phyloP scores from a whole-genome alignment of 208 protist species.

The Leishmania lainsoni region DNA sequence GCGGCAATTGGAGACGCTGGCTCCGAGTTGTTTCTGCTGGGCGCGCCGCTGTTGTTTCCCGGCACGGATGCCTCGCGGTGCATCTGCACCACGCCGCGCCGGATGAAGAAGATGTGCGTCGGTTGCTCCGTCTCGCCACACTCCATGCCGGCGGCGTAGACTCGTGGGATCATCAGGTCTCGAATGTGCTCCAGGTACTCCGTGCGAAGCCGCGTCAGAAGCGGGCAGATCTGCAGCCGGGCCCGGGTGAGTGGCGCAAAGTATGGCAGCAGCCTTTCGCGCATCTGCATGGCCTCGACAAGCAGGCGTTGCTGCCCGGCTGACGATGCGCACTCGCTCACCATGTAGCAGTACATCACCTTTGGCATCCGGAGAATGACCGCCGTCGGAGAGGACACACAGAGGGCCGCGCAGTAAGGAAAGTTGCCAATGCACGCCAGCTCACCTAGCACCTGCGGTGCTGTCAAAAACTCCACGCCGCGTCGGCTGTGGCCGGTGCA shows the following conservation, averaged over 20 bases:
- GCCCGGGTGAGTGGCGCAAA: slow-evolving; percentile 58
- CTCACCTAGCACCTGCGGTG: slow-evolving; percentile 71
- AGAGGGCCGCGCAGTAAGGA: slow-evolving; percentile 51
- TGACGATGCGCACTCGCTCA: slow-evolving; percentile 33
- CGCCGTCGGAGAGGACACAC: slow-evolving; percentile 45
- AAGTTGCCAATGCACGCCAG: slow-evolving; percentile 60
- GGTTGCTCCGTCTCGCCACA: slow-evolving; percentile 51
- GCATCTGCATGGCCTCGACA: slow-evolving; percentile 43
- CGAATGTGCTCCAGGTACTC: slow-evolving; percentile 61
- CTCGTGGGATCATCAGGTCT: slow-evolving; percentile 59
- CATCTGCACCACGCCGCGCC: slow-evolving; percentile 69
- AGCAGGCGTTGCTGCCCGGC: slow-evolving; percentile 52
- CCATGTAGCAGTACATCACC: slow-evolving; percentile 45
- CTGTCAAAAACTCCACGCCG: slow-evolving; percentile 32
- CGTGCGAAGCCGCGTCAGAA: slow-evolving; percentile 48
- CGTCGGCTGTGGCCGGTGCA: slow-evolving; percentile 4
- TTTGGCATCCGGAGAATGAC: slow-evolving; percentile 47
- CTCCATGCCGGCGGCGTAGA: slow-evolving; percentile 70
- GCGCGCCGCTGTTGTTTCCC: slow-evolving; percentile 2
- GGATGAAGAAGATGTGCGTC: slow-evolving; percentile 78
- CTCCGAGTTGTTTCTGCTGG: background rate
- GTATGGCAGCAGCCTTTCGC: slow-evolving; percentile 63
- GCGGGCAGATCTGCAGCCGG: slow-evolving; percentile 71
- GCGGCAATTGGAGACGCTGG: slow-evolving; percentile 21
- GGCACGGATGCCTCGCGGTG: slow-evolving; percentile 43